Percentiles rank a stretch among this genome's conserved stretches.
These are phyloP conservation scores for Termitomyces sp. DNA, from an alignment of 768 basidiomycete species.

Conservation along the genomic window DNA sequence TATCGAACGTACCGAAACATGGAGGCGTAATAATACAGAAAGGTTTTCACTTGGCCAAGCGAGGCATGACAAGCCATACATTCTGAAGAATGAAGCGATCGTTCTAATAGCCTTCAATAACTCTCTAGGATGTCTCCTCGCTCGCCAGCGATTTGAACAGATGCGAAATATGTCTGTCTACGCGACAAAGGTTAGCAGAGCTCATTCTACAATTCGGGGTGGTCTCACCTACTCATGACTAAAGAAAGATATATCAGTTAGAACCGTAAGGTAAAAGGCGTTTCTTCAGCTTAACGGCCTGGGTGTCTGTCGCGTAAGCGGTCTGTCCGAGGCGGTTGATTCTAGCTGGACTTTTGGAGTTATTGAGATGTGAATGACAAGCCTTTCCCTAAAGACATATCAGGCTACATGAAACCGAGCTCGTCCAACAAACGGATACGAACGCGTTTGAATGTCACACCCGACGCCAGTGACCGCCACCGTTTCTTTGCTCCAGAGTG, in stretches of 20 bases:
- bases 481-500: conserved; percentile 82
- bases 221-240: conserved; percentile 5
- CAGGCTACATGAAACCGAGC: background rate
- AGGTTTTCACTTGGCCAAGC: background rate
- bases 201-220: background rate
- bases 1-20: background rate
- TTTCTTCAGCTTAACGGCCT: conserved; percentile 67
- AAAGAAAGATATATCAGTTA: conserved; percentile 16
- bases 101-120: background rate
- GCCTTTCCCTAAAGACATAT: conserved; percentile 52
- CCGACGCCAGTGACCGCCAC: conserved; percentile 68
- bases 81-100: background rate
- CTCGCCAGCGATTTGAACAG: background rate
- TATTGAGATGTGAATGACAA: conserved; percentile 72
- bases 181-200: conserved; percentile 1
- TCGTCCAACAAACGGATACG: conserved; percentile 20
- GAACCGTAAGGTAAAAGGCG: conserved; percentile 64
- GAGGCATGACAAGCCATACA: background rate
- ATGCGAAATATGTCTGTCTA: conserved; percentile 8
- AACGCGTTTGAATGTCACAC: conserved; percentile 71
- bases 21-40: too few relatives aligned
- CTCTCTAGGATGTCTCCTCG: background rate
- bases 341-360: conserved; percentile 57
- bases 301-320: conserved; percentile 61
- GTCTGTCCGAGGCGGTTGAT: conserved; percentile 67